Percentiles rank a stretch among this genome's conserved stretches.
Conservation (phyloP, 163 green algal species). For the Trebouxiophyceae sp. region DNA sequence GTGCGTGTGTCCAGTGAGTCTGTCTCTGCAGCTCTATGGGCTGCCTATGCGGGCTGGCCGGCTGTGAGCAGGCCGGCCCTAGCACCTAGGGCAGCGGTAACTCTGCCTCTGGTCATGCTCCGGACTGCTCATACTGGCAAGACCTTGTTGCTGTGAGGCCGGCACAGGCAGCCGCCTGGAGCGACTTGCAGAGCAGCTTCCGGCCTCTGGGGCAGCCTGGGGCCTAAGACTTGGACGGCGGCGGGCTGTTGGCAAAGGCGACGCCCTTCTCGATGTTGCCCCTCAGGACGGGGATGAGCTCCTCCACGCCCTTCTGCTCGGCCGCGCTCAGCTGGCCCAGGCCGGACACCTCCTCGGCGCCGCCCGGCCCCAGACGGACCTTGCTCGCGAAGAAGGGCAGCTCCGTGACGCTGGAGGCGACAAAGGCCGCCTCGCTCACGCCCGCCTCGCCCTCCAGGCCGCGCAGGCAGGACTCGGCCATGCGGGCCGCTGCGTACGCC, state of each 20-base stretch:
- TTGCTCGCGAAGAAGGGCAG: conserved; percentile 73
- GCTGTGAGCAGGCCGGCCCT: too few relatives aligned
- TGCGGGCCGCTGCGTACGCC: conserved; percentile 59
- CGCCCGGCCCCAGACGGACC: conserved; percentile 57
- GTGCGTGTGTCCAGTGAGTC: too few relatives aligned
- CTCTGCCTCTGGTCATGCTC: too few relatives aligned
- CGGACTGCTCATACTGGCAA: too few relatives aligned
- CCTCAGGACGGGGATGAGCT: conserved; percentile 70
- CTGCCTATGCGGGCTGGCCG: too few relatives aligned
- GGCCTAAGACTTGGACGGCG: too few relatives aligned
- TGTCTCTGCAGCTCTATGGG: too few relatives aligned
- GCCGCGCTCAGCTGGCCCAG: conserved; percentile 63
- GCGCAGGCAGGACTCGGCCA: conserved; percentile 58
- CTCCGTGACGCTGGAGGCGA: conserved; percentile 52
- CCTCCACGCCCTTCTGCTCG: conserved; percentile 73
- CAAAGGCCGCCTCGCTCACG: conserved; percentile 74
- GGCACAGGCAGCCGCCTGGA: too few relatives aligned
- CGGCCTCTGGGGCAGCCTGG: too few relatives aligned
- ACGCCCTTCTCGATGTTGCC: conserved; percentile 84
- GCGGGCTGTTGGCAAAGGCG: conserved; percentile 61
- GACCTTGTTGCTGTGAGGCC: too few relatives aligned
- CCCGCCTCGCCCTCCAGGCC: conserved; percentile 54
- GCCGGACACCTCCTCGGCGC: conserved; percentile 68
- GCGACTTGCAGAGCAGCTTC: too few relatives aligned
- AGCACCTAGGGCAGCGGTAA: too few relatives aligned